Base-by-base conservation (phyloP, 148 eudicot genomes). In the Amaranthus hypochondriacus region DNA sequence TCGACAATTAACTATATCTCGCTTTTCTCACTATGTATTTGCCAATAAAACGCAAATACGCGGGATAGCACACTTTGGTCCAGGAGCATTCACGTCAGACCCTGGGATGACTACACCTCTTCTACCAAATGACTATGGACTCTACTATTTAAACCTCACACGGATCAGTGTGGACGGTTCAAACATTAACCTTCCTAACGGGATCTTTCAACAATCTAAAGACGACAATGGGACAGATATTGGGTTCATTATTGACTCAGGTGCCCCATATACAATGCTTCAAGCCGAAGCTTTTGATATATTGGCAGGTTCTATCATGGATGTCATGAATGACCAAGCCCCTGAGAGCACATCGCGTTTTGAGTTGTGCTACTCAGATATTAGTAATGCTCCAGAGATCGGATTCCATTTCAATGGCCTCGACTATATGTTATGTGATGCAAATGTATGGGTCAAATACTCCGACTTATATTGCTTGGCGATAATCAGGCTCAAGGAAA, bases 311-410 rank as follows among this genome's bases (percentile, higher is more conserved):
- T 75, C 52, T 5, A 74, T 79, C 21, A 64, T 75, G 75, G 42
- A 56, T 10, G 75, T 71, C 2, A 79, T 79, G 82, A 53, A 63
- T 10, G 69, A 72, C 48, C 61, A 79, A 0, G 46, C 63, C 42
- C 82, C 82, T 4, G 78, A 74, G 9, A 79, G 61, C 64, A 69
- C 58, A 0, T 44, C 56, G 4, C 53, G 56, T n/a, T 74, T 79
- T 7, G 82, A 79, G 60, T 21, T 79, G n/a, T 75, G 82, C 28
- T 79, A 79, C 50, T 65, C 46, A 9, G 78, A 75, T 39, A 74
- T 79, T 12, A 75, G 65, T 13, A 75, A 76, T 56, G 82, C 82
- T 48, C 82, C 82, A 2, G 82, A 79, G 62, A 75, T 79, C 48
- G 78, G 70, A 48, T 79, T 79, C 51, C 78, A 70, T 42, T 79